Evolutionary conservation across 768 basidiomycete genomes (phyloP), one percentile per base, ranked within the genome.

Genomic region (Amanita phalloides): DNA sequence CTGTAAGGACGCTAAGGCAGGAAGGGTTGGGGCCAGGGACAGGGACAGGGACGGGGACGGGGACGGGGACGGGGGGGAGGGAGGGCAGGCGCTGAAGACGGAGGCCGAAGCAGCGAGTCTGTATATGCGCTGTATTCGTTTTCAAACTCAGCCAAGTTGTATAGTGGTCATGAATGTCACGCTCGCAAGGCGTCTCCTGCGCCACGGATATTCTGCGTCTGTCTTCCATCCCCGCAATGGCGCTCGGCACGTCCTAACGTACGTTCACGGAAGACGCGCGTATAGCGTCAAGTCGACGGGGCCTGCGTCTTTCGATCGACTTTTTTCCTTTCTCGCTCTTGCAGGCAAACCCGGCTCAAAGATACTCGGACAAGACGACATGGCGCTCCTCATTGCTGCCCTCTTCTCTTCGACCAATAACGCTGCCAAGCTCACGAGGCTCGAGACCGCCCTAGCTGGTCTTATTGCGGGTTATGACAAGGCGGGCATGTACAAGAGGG

Each of bases 351-450:
- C 32, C 5, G 23, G 13, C 13, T 35, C 35, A 14, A 45, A 28
- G 13, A n/a, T 4, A 11, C 14, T 36, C 7, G 33, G 23, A 45
- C 21, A 45, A 11, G 32, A 45, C n/a, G 43, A 52, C 2, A 25
- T 52, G 44, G 51, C 51, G 7, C 13, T 52, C n/a, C 14, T 52
- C 42, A 45, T 52, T 4, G 51, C 51, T 36, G 51, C n/a, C 13
- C 43, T 52, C 10, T 36, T 52, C 32, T 45, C 41, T 2, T 45
- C 51, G 1, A 42, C 51, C 9, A 33, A 36, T 14, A 45, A 38
- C 21, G 10, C 14, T n/a, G 14, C 11, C 14, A 45, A 45, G n/a
- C 21, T 52, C 9, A 4, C 51, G 17, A 41, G 21, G 9, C n/a
- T 52, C 10, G 43, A 45, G 20, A 14, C 35, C 14, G 11, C 14